Evolutionary conservation across 2,329 filamentous ascomycete species (phyloP), one percentile per base, ranked within the genome.

Genomic region (Parastagonospora nodorum): DNA sequence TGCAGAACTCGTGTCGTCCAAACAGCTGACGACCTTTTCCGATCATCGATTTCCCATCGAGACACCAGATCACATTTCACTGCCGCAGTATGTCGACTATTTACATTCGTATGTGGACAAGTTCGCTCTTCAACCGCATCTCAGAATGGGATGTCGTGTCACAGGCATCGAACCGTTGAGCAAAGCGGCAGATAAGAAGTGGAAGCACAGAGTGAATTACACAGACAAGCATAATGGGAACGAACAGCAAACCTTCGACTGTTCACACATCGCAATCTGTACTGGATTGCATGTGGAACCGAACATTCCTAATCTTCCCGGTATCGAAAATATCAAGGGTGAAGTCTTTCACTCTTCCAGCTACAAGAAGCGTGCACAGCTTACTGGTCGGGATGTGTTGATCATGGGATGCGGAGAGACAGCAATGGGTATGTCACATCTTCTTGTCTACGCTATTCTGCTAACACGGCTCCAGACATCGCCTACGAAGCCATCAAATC

Each of bases 21-120:
- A 80, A 53, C 78, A 80, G 37, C 68, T 82, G 8, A 82, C 79
- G 0, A 67, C 75, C 14, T 82, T 82, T 53, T 82, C 79, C 1
- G 79, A 82, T 55, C 79, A 78, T 50, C 74, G 79, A 1, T 70
- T 77, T 2, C 66, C 75, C 1, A 42, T 66, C 1, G 71, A 77
- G 8, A 72, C 72, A 1, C 74, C 78, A 7, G 67, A 71, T 42
- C 66, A 69, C 40, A 66, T 70, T 27, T 66, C 67, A 2, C 49
- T 69, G 14, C 67, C 64, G 1, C 62, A 69, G 45, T 70, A 71
- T 48, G 68, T 71, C 16, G 60, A 65, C 2, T 71, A 69, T 28
- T 52, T 71, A 27, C 58, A 52, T 12, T 58, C 55, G 10, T 71
- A 71, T 33, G 62, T 66, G n/a, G 55, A 65, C 24, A 55, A 50